These are phyloP conservation scores for Pestalotiopsis sp. DNA, from an alignment of 2,329 filamentous ascomycete species.

Conservation along the genomic window DNA sequence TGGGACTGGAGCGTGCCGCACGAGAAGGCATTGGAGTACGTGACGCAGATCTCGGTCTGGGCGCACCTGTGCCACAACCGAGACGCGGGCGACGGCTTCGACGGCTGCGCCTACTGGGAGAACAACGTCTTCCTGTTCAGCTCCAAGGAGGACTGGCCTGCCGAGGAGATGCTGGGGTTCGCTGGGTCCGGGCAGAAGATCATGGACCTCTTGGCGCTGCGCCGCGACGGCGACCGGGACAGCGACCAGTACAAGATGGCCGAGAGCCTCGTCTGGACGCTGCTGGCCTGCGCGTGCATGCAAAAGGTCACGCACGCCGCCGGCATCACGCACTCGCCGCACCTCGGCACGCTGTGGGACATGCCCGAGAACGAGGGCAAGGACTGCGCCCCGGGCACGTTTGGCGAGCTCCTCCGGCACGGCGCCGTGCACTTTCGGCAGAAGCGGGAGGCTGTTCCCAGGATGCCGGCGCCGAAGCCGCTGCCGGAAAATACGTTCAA, in stretches of 20 bases:
- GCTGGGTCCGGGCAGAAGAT: constrained; percentile 15
- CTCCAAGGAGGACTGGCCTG: constrained; percentile 10
- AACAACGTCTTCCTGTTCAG: constrained; percentile 17
- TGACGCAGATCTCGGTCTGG: constrained; percentile 41
- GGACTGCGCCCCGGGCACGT: constrained; percentile 19
- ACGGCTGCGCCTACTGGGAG: constrained; percentile 23
- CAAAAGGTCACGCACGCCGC: constrained; percentile 20
- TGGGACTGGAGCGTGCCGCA: constrained; percentile 36
- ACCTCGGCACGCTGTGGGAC: constrained; percentile 18
- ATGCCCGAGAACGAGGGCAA: constrained; percentile 18
- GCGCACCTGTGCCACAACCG: constrained; percentile 26
- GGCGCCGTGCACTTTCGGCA: constrained; percentile 19
- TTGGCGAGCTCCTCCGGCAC: constrained; percentile 20
- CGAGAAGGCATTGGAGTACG: constrained; percentile 37
- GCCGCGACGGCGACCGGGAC: constrained; percentile 20
- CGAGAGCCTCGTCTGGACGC: constrained; percentile 18
- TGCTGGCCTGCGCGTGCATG: constrained; percentile 18
- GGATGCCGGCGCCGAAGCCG: neutral
- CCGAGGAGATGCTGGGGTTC: constrained; percentile 22
- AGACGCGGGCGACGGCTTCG: constrained; percentile 26
- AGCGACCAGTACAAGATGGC: constrained; percentile 14
- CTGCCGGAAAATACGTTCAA: constrained; percentile 2
- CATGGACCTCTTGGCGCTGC: constrained; percentile 23
- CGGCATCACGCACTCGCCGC: constrained; percentile 16
- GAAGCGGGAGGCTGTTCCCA: constrained; percentile 8